Evolutionary conservation across 352 stramenopile genomes (phyloP), one percentile per base, ranked within the genome.

Genomic region (Globisporangium spinosum): DNA sequence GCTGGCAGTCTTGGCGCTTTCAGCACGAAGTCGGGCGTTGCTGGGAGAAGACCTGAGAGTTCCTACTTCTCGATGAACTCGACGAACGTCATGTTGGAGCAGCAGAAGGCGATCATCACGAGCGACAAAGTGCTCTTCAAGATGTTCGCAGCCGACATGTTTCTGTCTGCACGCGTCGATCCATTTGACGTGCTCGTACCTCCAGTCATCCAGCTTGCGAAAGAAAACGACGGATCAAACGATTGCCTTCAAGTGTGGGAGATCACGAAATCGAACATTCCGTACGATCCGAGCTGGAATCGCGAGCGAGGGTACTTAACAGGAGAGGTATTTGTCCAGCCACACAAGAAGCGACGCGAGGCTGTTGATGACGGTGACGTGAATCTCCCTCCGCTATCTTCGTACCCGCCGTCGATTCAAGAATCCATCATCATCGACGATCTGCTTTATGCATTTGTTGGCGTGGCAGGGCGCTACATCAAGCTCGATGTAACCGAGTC

Each of bases 271-370:
- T 85, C 85, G 20, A 96, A 93, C 55, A 76, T 96, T 38, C 89
- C 89, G 2, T 95, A 90, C 53, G 87, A 96, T 64, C 89, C 89
- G 35, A 75, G 79, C 34, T 96, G 89, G 89, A 96, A 96, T 68
- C 82, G 89, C 15, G 79, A 91, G 34, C 85, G 89, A 12, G 79
- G 77, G 32, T 96, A 91, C 63, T 62, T 96, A n/a, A 96, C 87
- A 1, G 84, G 85, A 2, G 75, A 91, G 49, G 77, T 78, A 9
- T 75, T 94, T 38, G 69, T 92, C 10, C 76, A 82, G 43, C 77
- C 73, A 10, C 74, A 89, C 69, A 56, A 68, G 32, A 86, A 84
- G 53, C 75, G 75, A 63, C 58, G 74, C n/a, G 71, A 86, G 29
- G 56, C 61, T 32, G 70, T 66, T 20, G 79, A 85, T 58, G 66